phyloP scores from a whole-genome alignment of 306 rosid genomes.

The Quercus aquifolioides region DNA sequence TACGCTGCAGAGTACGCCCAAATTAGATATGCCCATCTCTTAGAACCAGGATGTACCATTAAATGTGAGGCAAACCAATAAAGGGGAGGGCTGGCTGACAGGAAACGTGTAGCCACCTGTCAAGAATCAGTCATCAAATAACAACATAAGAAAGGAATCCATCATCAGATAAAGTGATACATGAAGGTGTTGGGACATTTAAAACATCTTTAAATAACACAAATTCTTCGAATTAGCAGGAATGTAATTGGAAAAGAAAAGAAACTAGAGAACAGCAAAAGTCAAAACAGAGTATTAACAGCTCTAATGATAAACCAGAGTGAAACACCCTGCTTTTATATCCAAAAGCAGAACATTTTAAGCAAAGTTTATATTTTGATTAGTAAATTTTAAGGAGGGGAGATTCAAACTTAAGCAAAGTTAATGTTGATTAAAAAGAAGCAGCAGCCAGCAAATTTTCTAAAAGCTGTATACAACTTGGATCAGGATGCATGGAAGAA shows the following conservation, averaged over 20 bases:
- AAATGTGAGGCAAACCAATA: conserved; percentile 85
- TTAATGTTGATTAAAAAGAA: neutral
- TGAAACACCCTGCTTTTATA: neutral
- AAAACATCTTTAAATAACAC: conserved; percentile 9
- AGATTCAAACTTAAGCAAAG: neutral
- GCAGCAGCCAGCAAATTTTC: neutral
- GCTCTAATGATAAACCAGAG: neutral
- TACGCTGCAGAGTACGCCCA: conserved; percentile 81
- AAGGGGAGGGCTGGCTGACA: conserved; percentile 80
- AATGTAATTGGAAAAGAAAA: conserved; percentile 4
- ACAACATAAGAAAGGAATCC: neutral
- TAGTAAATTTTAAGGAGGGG: too few relatives aligned
- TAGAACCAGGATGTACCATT: conserved; percentile 35
- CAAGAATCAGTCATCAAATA: conserved; percentile 12
- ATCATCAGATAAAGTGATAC: neutral
- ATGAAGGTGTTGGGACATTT: neutral
- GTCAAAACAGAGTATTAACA: neutral
- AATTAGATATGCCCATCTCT: conserved; percentile 67
- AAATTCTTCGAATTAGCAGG: neutral
- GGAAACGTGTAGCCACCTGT: conserved; percentile 94
- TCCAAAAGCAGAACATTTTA: neutral
- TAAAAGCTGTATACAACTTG: neutral
- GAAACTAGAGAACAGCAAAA: neutral
- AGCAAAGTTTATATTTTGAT: neutral
- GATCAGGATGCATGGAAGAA: neutral